phyloP scores from a whole-genome alignment of 1,284 basidiomycete genomes.

The Leccinum insolens region DNA sequence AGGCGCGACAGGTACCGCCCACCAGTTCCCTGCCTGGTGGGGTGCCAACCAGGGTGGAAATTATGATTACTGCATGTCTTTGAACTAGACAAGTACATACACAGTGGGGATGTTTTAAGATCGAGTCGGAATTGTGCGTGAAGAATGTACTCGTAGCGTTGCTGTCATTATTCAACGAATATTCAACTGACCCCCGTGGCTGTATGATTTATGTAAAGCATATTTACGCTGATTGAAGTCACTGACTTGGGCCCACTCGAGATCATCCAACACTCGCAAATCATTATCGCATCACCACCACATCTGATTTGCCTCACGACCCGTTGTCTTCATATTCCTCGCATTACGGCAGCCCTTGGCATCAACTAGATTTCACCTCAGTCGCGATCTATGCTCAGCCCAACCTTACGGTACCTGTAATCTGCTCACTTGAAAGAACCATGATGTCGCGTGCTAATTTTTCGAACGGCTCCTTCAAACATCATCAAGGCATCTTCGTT shows the following conservation, averaged over 20 bases:
- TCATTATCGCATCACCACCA: no score
- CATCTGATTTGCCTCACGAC: no score
- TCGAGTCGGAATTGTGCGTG: not conserved
- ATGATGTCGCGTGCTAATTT: no score
- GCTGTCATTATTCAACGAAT: not conserved
- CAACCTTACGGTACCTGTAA: no score
- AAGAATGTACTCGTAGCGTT: not conserved
- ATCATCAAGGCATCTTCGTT: no score
- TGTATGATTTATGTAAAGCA: not conserved
- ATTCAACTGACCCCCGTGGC: not conserved
- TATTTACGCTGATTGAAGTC: not conserved
- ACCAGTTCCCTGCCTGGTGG: slow-evolving; percentile 64
- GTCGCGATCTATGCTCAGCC: no score
- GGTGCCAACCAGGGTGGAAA: slow-evolving; percentile 48
- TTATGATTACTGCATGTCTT: slow-evolving; percentile 23
- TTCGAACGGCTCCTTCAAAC: no score
- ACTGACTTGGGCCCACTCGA: not conserved
- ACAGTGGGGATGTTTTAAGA: not conserved
- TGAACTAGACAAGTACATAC: slow-evolving; percentile 1
- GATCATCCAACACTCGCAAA: no score
- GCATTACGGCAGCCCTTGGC: no score
- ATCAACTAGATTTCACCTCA: no score
- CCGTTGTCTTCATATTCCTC: no score
- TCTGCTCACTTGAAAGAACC: no score
- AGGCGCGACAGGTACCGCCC: slow-evolving; percentile 60